phyloP scores from a whole-genome alignment of 345 rosid genomes.

The Capsella bursapastoris region DNA sequence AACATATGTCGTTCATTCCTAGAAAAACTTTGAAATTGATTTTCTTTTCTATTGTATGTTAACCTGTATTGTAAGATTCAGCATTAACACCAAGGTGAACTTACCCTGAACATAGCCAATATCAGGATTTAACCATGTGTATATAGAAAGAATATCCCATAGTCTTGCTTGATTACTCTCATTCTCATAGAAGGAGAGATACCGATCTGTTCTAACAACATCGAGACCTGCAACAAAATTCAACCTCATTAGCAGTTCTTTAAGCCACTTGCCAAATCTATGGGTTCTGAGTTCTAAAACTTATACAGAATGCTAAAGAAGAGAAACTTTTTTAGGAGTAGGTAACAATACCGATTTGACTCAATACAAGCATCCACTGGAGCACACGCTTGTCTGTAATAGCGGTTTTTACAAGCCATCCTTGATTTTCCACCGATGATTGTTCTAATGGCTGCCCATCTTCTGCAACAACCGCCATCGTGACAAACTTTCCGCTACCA shows the following conservation, averaged over 20 bases:
- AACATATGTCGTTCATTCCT: slow-evolving; percentile 98
- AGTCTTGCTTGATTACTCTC: slow-evolving; percentile 79
- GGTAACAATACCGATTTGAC: slow-evolving; percentile 71
- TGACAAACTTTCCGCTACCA: slow-evolving; percentile 77
- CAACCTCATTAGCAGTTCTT: slow-evolving; percentile 7
- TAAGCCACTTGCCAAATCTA: neutral
- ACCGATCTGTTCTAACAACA: slow-evolving; percentile 85
- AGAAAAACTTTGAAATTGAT: neutral
- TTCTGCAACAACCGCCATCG: slow-evolving; percentile 64
- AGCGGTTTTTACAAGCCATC: slow-evolving; percentile 46
- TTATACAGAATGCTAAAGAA: neutral
- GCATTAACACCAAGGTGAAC: slow-evolving; percentile 22
- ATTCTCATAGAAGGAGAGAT: slow-evolving; percentile 77
- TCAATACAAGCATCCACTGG: slow-evolving; percentile 82
- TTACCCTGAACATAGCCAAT: slow-evolving; percentile 92
- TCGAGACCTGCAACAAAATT: slow-evolving; percentile 68
- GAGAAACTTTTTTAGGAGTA: neutral
- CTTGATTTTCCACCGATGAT: slow-evolving; percentile 44
- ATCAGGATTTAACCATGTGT: slow-evolving; percentile 86
- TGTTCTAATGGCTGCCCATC: slow-evolving; percentile 65
- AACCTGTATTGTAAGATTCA: neutral
- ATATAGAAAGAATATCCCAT: slow-evolving; percentile 81
- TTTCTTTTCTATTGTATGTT: neutral
- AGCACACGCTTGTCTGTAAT: slow-evolving; percentile 64
- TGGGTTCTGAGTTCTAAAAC: neutral